Conservation (phyloP, 192 early-diverging fungal species). For the Spizellomyces punctatus region DNA sequence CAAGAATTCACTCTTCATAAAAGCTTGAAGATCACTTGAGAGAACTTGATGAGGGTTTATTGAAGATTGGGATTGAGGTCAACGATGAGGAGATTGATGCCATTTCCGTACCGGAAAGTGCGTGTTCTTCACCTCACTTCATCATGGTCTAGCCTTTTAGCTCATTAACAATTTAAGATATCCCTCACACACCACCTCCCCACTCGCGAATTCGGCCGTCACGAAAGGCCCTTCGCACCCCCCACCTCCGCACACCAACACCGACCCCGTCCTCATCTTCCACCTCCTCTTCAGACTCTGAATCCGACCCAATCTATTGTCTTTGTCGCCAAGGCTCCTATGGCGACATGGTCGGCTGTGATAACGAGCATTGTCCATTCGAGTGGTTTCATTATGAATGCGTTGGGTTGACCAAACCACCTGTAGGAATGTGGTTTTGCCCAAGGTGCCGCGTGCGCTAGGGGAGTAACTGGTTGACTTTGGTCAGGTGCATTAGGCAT, state of each 20-base stretch:
- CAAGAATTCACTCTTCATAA: neutral
- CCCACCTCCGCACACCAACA: neutral
- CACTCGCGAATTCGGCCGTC: neutral
- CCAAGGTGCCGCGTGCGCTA: constrained; percentile 59
- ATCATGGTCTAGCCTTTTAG: neutral
- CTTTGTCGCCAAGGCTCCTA: constrained; percentile 3
- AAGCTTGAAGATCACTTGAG: constrained; percentile 1
- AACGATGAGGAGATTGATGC: neutral
- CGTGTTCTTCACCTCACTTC: neutral
- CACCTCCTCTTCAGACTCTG: neutral
- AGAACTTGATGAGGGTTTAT: neutral
- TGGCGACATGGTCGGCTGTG: constrained; percentile 19
- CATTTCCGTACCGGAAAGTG: neutral
- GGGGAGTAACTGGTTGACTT: neutral
- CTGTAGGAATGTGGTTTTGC: constrained; percentile 96
- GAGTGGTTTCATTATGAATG: constrained; percentile 98
- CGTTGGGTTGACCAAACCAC: constrained; percentile 82
- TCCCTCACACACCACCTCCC: neutral
- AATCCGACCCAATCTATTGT: neutral
- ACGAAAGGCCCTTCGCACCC: neutral
- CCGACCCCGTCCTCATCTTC: neutral
- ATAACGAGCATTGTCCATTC: constrained; percentile 69
- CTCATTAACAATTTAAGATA: neutral
- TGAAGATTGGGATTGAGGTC: neutral
- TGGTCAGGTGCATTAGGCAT: no score